phyloP scores from a whole-genome alignment of 2,329 filamentous ascomycete genomes.

The Venturia effusa region DNA sequence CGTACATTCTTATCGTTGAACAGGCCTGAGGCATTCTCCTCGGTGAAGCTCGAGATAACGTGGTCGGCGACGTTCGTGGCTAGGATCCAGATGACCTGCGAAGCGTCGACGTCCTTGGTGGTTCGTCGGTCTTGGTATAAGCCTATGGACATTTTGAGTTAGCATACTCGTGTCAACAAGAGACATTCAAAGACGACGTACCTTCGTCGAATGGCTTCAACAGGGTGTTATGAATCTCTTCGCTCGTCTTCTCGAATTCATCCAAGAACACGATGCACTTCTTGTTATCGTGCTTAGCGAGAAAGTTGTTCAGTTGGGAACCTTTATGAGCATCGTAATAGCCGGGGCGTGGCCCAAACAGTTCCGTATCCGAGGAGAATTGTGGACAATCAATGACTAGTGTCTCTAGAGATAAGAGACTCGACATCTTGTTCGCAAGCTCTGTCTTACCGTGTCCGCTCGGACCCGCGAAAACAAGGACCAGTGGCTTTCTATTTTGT shows the following conservation, averaged over 20 bases:
- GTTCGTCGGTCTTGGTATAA: background rate
- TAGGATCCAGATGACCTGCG: background rate
- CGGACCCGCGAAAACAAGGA: constrained; percentile 15
- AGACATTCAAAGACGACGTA: background rate
- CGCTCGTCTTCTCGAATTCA: constrained; percentile 39
- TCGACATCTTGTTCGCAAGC: constrained; percentile 31
- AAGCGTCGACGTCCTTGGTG: background rate
- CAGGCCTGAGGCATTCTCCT: background rate
- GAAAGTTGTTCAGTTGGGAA: constrained; percentile 37
- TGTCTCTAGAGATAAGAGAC: constrained; percentile 28
- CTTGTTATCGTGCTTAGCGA: constrained; percentile 26
- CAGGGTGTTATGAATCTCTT: constrained; percentile 31
- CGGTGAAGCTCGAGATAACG: background rate
- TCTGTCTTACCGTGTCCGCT: constrained; percentile 42
- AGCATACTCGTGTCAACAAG: background rate
- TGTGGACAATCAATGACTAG: constrained; percentile 31
- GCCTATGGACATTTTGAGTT: background rate
- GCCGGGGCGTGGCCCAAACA: constrained; percentile 32
- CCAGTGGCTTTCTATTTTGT: background rate
- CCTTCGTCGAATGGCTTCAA: constrained; percentile 31
- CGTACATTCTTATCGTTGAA: background rate
- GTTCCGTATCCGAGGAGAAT: constrained; percentile 26
- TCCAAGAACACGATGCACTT: constrained; percentile 38
- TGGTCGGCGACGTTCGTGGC: background rate
- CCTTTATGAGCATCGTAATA: constrained; percentile 28